These are phyloP conservation scores for Aleurites moluccanus DNA, from an alignment of 441 rosid species.

Conservation along the genomic window DNA sequence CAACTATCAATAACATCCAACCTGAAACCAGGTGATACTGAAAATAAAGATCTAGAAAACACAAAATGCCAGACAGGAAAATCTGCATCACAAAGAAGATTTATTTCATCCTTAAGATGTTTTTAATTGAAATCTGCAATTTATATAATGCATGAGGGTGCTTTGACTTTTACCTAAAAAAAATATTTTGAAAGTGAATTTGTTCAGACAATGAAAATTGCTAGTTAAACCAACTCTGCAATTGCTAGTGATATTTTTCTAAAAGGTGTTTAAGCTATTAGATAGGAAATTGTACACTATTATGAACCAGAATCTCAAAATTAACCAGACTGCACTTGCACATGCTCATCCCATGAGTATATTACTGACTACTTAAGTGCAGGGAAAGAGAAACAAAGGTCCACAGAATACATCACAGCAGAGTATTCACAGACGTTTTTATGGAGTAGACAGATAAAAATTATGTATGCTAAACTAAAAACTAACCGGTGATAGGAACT, in stretches of 20 bases:
- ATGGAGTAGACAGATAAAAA: conserved; percentile 4
- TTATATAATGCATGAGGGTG: background rate
- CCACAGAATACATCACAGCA: too few species aligned
- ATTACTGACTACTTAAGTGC: background rate
- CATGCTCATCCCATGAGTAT: background rate
- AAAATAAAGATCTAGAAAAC: conserved; percentile 20
- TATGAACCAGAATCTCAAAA: background rate
- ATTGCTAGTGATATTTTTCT: background rate
- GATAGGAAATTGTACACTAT: background rate
- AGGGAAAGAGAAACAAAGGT: background rate
- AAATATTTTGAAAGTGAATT: background rate
- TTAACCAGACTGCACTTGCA: background rate
- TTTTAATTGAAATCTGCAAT: background rate
- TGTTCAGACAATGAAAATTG: conserved; percentile 1
- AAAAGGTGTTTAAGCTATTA: background rate
- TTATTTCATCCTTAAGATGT: background rate
- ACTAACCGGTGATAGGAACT: conserved; percentile 66
- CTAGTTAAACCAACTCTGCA: background rate
- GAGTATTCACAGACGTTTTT: background rate
- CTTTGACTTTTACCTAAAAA: background rate
- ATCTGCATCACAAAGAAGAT: background rate
- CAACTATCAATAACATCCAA: conserved; percentile 76
- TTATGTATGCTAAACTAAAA: background rate
- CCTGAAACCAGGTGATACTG: conserved; percentile 39
- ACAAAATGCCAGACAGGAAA: conserved; percentile 11